These are phyloP conservation scores for Euphorbia peplus DNA, from an alignment of 345 rosid species.

Conservation along the genomic window DNA sequence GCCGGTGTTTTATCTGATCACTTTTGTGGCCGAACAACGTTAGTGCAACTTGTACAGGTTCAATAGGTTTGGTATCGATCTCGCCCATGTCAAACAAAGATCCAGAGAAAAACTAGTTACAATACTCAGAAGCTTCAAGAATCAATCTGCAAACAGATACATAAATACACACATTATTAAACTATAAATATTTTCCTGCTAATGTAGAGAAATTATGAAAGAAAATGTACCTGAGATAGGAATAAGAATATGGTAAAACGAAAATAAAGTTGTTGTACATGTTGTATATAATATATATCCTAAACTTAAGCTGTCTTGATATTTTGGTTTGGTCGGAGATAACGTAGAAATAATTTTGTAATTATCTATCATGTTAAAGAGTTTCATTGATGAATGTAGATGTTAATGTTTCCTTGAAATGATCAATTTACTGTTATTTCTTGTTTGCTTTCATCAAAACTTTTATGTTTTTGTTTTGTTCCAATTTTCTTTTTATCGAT, in stretches of 20 bases:
- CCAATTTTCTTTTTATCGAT: not conserved
- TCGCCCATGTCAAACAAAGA: conserved; percentile 41
- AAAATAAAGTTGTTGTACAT: not conserved
- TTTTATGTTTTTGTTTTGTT: no score
- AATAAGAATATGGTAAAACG: not conserved
- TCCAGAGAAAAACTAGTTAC: not conserved
- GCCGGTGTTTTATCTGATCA: conserved; percentile 27
- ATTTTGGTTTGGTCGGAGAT: conserved; percentile 10
- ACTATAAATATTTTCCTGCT: not conserved
- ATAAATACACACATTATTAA: not conserved
- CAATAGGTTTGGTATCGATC: conserved; percentile 49
- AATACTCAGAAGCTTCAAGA: not conserved
- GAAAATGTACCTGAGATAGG: not conserved
- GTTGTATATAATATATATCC: not conserved
- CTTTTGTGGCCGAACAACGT: conserved; percentile 36
- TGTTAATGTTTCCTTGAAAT: conserved; percentile 7
- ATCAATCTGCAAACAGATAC: conserved; percentile 7
- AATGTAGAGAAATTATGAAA: not conserved
- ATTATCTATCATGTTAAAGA: not conserved
- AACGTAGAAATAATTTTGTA: conserved; percentile 12
- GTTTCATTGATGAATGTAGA: not conserved
- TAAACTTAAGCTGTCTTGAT: not conserved
- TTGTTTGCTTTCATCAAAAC: no score
- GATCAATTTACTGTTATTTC: conserved; percentile 1
- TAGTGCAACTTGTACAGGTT: conserved; percentile 49